Evolutionary conservation across 2,329 filamentous ascomycete genomes (phyloP).

Genomic region (Pseudopyricularia cyperi): DNA sequence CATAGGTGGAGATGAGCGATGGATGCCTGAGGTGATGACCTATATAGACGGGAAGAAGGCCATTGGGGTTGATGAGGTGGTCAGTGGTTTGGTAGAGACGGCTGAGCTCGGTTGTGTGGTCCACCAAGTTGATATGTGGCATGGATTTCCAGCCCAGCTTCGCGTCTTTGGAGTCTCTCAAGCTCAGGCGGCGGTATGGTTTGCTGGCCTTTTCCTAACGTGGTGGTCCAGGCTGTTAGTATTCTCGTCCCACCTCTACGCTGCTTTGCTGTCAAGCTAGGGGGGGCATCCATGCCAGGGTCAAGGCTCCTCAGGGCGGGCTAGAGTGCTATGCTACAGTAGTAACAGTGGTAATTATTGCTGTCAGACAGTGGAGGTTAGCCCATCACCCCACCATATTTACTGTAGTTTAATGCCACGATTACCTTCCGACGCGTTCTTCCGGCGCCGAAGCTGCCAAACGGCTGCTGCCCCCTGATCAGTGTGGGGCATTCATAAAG

Average conservation of each 20-base stretch:
- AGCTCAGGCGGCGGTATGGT: not conserved
- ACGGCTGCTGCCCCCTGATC: not conserved
- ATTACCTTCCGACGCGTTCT: not conserved
- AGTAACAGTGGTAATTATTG: no score
- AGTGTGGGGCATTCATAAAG: not conserved
- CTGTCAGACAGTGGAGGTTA: no score
- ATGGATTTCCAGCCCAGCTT: not conserved
- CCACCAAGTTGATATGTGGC: not conserved
- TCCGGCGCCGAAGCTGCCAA: not conserved
- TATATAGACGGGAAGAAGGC: no score
- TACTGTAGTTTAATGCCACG: not conserved
- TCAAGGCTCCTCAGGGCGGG: not conserved
- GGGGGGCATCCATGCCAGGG: not conserved
- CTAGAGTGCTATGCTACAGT: no score
- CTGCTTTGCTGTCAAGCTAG: not conserved
- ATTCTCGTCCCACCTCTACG: not conserved
- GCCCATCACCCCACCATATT: not conserved
- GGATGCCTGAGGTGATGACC: no score
- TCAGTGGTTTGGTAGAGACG: not conserved
- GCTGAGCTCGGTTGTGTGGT: not conserved
- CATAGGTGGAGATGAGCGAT: no score
- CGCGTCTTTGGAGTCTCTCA: not conserved
- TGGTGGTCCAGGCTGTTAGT: not conserved
- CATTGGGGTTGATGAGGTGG: not conserved
- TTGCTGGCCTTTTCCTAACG: slow-evolving; percentile 1